A percentile compares a stretch with the other conserved stretches of the same genome.
phyloP scores from a whole-genome alignment of 805 yeast species.

The Teunomyces tritomae region DNA sequence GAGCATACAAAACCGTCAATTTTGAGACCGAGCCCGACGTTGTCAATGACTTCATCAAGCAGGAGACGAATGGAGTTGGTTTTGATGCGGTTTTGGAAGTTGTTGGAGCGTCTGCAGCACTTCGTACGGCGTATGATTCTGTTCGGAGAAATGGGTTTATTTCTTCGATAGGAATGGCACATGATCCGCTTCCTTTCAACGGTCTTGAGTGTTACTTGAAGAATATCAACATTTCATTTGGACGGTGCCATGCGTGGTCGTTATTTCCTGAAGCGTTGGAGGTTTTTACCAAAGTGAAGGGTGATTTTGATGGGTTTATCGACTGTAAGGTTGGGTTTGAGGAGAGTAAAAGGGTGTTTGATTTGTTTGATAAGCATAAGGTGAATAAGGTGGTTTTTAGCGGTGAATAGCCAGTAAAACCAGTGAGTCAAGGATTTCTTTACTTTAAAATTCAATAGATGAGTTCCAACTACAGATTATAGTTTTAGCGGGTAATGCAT shows the following conservation, averaged over 20 bases:
- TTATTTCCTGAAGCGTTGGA: constrained; percentile 51
- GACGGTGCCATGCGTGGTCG: constrained; percentile 62
- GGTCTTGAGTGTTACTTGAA: constrained; percentile 59
- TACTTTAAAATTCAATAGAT: too few species aligned
- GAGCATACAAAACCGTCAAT: constrained; percentile 49
- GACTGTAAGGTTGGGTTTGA: constrained; percentile 46
- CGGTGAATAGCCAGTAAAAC: constrained; percentile 4
- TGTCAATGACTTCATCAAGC: constrained; percentile 25
- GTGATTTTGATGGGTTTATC: constrained; percentile 49
- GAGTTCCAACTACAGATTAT: too few species aligned
- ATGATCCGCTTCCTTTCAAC: constrained; percentile 52
- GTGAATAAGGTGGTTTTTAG: constrained; percentile 56
- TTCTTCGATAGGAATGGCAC: constrained; percentile 60
- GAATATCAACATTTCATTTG: constrained; percentile 56
- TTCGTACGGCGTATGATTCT: constrained; percentile 48
- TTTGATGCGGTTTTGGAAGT: constrained; percentile 62
- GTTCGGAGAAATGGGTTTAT: constrained; percentile 60
- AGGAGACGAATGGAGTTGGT: constrained; percentile 46
- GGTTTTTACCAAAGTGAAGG: constrained; percentile 43
- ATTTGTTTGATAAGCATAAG: constrained; percentile 50
- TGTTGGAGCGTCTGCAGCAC: constrained; percentile 55
- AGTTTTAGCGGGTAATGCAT: too few species aligned
- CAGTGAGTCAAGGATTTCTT: too few species aligned
- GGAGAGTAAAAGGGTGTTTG: constrained; percentile 47
- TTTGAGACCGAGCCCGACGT: constrained; percentile 34